These are phyloP conservation scores for Nicotiana rustica DNA, from an alignment of 305 asterid species.

Conservation along the genomic window DNA sequence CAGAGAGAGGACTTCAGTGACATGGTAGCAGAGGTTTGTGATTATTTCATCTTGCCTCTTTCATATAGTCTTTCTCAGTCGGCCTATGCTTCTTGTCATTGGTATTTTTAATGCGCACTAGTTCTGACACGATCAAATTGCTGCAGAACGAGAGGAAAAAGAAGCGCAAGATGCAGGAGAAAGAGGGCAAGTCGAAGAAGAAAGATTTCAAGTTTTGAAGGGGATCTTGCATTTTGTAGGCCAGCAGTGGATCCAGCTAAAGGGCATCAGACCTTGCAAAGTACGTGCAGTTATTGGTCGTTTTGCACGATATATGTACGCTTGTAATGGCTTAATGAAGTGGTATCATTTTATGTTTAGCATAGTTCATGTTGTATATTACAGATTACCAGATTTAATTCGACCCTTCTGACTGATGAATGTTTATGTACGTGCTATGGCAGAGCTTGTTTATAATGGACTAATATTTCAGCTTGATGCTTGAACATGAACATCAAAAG, in stretches of 20 bases:
- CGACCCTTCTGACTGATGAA: too few relatives aligned
- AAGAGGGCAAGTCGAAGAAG: constrained; percentile 83
- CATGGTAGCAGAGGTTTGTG: constrained; percentile 96
- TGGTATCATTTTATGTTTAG: background rate
- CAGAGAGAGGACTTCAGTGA: constrained; percentile 98
- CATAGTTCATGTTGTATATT: background rate
- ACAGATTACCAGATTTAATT: too few relatives aligned
- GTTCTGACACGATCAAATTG: constrained; percentile 21
- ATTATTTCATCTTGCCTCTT: background rate
- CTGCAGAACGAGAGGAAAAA: constrained; percentile 76
- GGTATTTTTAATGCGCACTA: background rate
- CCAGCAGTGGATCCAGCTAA: background rate
- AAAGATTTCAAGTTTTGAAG: constrained; percentile 76
- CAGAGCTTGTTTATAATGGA: background rate
- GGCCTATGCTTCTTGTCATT: background rate
- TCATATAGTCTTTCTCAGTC: background rate
- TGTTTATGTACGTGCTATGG: background rate
- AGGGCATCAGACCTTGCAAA: background rate
- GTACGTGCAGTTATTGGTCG: background rate
- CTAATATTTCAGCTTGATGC: background rate
- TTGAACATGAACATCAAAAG: too few relatives aligned
- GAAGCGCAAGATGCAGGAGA: constrained; percentile 84
- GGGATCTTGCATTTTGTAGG: background rate
- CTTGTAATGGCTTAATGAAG: background rate
- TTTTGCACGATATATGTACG: background rate